A percentile compares a stretch with the other conserved stretches of the same genome.
Conservation (phyloP, 352 stramenopile species). For the Plasmopara viticola region DNA sequence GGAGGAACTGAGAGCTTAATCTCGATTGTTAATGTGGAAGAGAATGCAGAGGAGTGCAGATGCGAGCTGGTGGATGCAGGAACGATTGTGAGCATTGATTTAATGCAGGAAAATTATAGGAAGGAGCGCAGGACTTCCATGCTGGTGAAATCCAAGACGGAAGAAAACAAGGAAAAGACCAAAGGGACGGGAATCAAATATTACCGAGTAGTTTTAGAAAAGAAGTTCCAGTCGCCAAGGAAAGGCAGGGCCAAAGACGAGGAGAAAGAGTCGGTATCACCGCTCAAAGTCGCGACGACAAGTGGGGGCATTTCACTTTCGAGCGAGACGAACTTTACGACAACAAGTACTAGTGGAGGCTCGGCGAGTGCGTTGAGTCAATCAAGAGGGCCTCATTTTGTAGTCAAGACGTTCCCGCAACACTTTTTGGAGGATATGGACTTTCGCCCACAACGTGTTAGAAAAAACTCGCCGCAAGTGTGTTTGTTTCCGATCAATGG, state of each 20-base stretch:
- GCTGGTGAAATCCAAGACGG: slow-evolving; percentile 57
- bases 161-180: slow-evolving; percentile 20
- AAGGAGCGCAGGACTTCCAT: slow-evolving; percentile 78
- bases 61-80: slow-evolving; percentile 68
- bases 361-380: slow-evolving; percentile 16
- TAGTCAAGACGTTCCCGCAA: slow-evolving; percentile 80
- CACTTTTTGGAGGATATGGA: slow-evolving; percentile 82
- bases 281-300: slow-evolving; percentile 24
- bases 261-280: slow-evolving; percentile 6
- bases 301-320: slow-evolving; percentile 18
- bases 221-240: slow-evolving; percentile 43
- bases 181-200: slow-evolving; percentile 37
- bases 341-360: slow-evolving; percentile 11
- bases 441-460: slow-evolving; percentile 80
- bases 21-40: slow-evolving; percentile 82
- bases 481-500: slow-evolving; percentile 75
- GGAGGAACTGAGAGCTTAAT: slow-evolving; percentile 70
- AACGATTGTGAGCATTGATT: slow-evolving; percentile 62
- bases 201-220: slow-evolving; percentile 81
- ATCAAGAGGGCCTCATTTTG: slow-evolving; percentile 31
- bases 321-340: slow-evolving; percentile 31
- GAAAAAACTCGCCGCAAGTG: slow-evolving; percentile 59
- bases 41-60: slow-evolving; percentile 77
- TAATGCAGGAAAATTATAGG: slow-evolving; percentile 71
- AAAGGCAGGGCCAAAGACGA: slow-evolving; percentile 16